phyloP scores from a whole-genome alignment of 2,329 filamentous ascomycete species.

The Plectosphaerella plurivora region DNA sequence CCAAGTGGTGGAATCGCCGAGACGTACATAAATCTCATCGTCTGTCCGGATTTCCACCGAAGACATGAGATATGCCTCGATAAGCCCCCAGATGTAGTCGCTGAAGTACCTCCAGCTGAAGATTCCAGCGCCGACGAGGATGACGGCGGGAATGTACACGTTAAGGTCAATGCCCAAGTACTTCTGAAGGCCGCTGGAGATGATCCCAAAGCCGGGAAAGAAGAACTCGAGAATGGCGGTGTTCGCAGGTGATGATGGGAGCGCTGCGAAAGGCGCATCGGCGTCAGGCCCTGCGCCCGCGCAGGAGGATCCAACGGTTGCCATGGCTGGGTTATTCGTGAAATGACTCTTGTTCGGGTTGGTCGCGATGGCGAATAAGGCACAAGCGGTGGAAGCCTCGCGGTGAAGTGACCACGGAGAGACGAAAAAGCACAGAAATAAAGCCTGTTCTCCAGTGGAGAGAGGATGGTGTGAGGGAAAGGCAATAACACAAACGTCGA shows the following conservation, averaged over 20 bases:
- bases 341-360: too few species aligned
- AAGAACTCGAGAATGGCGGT: constrained; percentile 55
- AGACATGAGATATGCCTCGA: constrained; percentile 57
- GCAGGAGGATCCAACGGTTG: background rate
- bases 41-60: constrained; percentile 63
- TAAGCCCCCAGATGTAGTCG: constrained; percentile 38
- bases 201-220: constrained; percentile 60
- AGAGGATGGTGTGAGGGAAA: too few species aligned
- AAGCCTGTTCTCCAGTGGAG: too few species aligned
- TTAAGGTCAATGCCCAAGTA: constrained; percentile 60
- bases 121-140: constrained; percentile 42
- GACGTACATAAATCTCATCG: constrained; percentile 58
- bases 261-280: background rate
- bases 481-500: too few species aligned
- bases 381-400: too few species aligned
- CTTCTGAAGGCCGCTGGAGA: constrained; percentile 46
- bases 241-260: constrained; percentile 23
- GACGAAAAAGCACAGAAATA: too few species aligned
- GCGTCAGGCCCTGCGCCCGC: background rate
- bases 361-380: too few species aligned
- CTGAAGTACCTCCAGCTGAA: constrained; percentile 47
- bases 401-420: too few species aligned
- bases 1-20: background rate
- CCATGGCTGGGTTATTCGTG: too few species aligned
- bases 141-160: constrained; percentile 54